These are phyloP conservation scores for Gelatoporia subvermispora DNA, from an alignment of 768 basidiomycete genomes.

Conservation along the genomic window DNA sequence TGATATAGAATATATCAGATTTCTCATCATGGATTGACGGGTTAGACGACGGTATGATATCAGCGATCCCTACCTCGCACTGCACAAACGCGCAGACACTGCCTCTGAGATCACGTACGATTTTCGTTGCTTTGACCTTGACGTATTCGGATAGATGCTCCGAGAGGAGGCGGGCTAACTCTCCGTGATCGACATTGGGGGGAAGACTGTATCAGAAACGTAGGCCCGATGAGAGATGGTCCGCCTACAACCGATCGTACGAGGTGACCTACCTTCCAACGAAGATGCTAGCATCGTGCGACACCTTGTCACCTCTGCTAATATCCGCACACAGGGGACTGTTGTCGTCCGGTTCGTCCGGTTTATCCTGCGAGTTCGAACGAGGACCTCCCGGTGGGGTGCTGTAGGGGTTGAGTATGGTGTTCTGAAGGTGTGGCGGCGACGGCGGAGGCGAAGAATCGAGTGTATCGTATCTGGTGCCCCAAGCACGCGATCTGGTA, in stretches of 20 bases:
- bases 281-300: conserved; percentile 78
- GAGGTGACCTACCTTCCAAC: conserved; percentile 61
- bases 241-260: too few relatives aligned
- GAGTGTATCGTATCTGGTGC: conserved; percentile 68
- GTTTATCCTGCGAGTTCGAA: background rate
- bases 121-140: conserved; percentile 61
- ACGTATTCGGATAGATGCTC: conserved; percentile 65
- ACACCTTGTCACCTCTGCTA: conserved; percentile 35
- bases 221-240: too few relatives aligned
- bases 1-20: conserved; percentile 21
- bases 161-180: conserved; percentile 55
- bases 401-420: conserved; percentile 8
- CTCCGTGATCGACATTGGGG: conserved; percentile 56
- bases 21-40: background rate
- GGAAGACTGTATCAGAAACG: conserved; percentile 50
- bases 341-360: background rate
- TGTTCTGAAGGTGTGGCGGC: conserved; percentile 22
- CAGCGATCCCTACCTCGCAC: conserved; percentile 55
- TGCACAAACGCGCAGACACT: conserved; percentile 84
- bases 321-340: conserved; percentile 1
- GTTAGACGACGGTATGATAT: too few relatives aligned
- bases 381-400: conserved; percentile 9
- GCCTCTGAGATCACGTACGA: conserved; percentile 67
- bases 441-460: conserved; percentile 44
- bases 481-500: conserved; percentile 49